Conservation (phyloP, 106 monocot genomes). For the Acorus gramineus region DNA sequence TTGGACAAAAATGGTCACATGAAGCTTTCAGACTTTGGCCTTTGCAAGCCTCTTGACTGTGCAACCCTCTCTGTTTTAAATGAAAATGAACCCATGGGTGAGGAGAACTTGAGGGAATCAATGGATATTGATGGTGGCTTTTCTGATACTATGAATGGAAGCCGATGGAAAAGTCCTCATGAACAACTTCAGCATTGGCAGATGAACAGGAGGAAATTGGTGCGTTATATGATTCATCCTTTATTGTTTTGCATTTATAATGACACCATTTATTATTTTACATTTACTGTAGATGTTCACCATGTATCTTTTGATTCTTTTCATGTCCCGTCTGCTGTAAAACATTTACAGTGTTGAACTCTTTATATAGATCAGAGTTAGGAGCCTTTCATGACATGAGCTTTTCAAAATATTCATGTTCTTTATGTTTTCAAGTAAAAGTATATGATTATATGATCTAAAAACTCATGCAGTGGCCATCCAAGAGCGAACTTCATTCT, state of each 20-base stretch:
- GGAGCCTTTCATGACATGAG: no score
- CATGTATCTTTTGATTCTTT: neutral
- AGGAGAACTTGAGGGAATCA: constrained; percentile 77
- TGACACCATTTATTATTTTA: neutral
- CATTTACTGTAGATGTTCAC: neutral
- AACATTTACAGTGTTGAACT: neutral
- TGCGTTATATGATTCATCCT: constrained; percentile 8
- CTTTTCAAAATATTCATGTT: no score
- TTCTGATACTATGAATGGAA: constrained; percentile 41
- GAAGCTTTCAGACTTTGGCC: constrained; percentile 96
- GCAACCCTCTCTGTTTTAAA: constrained; percentile 74
- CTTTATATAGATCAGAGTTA: no score
- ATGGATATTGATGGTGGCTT: constrained; percentile 90
- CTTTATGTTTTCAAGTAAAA: neutral
- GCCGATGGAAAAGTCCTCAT: constrained; percentile 71
- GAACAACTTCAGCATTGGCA: constrained; percentile 99
- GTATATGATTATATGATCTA: constrained; percentile 2
- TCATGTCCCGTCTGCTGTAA: neutral
- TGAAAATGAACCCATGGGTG: constrained; percentile 82
- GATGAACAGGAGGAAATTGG: constrained; percentile 87
- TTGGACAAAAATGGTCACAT: constrained; percentile 96
- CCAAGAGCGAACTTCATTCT: no score
- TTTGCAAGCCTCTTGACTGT: constrained; percentile 95
- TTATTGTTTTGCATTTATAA: neutral
- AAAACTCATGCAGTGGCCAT: no score